Evolutionary conservation across 2,329 filamentous ascomycete species (phyloP).

Genomic region (Neonectria punicea): DNA sequence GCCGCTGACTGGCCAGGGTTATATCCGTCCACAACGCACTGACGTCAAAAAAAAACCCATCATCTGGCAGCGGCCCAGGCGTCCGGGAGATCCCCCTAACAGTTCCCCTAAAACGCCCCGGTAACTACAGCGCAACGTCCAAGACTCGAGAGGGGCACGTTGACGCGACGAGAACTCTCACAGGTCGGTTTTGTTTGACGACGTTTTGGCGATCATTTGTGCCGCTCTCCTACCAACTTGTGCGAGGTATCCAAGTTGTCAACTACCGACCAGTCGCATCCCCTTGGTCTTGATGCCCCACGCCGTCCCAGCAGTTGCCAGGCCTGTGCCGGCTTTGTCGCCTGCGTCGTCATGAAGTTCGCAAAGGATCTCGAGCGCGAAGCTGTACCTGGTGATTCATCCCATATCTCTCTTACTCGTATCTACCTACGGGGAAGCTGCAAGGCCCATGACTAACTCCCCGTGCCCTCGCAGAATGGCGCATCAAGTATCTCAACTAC

Average conservation of each 20-base stretch:
- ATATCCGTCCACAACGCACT: slow-evolving; percentile 18
- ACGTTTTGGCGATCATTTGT: background rate
- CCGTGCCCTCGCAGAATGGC: slow-evolving; percentile 73
- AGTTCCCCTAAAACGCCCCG: background rate
- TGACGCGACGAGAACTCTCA: slow-evolving; percentile 20
- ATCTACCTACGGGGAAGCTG: background rate
- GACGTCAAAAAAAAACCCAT: slow-evolving; percentile 34
- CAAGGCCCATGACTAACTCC: slow-evolving; percentile 13
- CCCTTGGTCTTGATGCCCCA: slow-evolving; percentile 29
- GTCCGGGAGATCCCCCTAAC: background rate
- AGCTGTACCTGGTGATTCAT: slow-evolving; percentile 77
- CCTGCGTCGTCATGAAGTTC: slow-evolving; percentile 67
- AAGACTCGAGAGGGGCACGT: slow-evolving; percentile 30
- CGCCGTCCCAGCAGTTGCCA: slow-evolving; percentile 20
- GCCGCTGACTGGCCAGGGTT: background rate
- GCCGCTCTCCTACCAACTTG: background rate
- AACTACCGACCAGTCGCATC: slow-evolving; percentile 10
- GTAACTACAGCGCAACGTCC: background rate
- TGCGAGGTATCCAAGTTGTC: background rate
- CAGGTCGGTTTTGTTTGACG: slow-evolving; percentile 1
- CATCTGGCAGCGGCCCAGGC: slow-evolving; percentile 1
- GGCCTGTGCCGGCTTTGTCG: slow-evolving; percentile 22
- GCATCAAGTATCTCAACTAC: slow-evolving; percentile 93
- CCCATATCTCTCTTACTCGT: background rate
- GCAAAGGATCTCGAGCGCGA: slow-evolving; percentile 86